phyloP scores from a whole-genome alignment of 257 asterid genomes.

The Echium plantagineum region DNA sequence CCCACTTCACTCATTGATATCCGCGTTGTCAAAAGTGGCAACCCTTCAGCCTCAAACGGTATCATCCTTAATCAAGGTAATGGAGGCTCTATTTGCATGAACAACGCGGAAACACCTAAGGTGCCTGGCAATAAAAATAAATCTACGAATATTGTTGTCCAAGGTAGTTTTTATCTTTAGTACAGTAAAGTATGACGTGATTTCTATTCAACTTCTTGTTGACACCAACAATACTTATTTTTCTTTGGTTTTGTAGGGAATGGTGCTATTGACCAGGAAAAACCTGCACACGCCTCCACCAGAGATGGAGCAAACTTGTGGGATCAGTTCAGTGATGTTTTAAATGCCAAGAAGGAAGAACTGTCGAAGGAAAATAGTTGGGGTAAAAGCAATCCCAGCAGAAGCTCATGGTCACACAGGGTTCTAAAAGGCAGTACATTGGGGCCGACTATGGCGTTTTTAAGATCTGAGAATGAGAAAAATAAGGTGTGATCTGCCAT shows the following conservation, averaged over 20 bases:
- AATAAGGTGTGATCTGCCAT: neutral
- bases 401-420: slow-evolving; percentile 48
- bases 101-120: slow-evolving; percentile 17
- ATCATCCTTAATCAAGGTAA: slow-evolving; percentile 11
- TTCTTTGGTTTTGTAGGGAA: slow-evolving; percentile 13
- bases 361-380: slow-evolving; percentile 20
- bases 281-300: slow-evolving; percentile 16
- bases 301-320: slow-evolving; percentile 31
- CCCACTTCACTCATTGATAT: slow-evolving; percentile 60
- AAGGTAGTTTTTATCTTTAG: slow-evolving; percentile 29
- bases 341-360: slow-evolving; percentile 55
- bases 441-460: slow-evolving; percentile 70
- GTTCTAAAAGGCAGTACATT: slow-evolving; percentile 46
- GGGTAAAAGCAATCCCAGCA: slow-evolving; percentile 17
- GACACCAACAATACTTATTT: no score
- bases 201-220: neutral
- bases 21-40: slow-evolving; percentile 38
- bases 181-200: neutral
- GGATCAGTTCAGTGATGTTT: slow-evolving; percentile 59
- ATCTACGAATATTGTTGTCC: slow-evolving; percentile 16
- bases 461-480: slow-evolving; percentile 44
- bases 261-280: slow-evolving; percentile 14
- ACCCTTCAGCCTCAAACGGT: slow-evolving; percentile 18
- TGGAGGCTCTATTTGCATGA: slow-evolving; percentile 25
- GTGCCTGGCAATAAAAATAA: slow-evolving; percentile 24